Conservation (phyloP, 352 stramenopile genomes). For the Elongisporangium anandrum region DNA sequence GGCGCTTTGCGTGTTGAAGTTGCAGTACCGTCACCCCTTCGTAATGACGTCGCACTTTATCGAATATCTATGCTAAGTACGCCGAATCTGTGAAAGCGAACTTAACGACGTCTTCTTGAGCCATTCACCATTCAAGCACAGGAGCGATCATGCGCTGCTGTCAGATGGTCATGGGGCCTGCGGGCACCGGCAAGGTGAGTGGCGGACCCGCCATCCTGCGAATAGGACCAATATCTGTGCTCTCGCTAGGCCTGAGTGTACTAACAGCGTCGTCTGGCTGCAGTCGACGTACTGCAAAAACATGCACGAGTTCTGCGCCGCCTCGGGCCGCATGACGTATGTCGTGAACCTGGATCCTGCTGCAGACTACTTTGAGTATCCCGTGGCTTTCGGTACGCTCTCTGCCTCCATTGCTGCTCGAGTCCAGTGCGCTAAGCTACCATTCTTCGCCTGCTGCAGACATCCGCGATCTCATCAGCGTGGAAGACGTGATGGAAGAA, state of each 20-base stretch:
- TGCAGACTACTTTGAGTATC: slow-evolving; percentile 88
- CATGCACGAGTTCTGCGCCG: slow-evolving; percentile 90
- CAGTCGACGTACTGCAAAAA: slow-evolving; percentile 93
- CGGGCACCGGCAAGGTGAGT: slow-evolving; percentile 86
- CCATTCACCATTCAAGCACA: slow-evolving; percentile 1
- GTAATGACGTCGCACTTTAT: background rate
- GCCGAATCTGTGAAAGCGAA: background rate
- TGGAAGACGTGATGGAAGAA: slow-evolving; percentile 97
- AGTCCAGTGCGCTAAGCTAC: slow-evolving; percentile 1
- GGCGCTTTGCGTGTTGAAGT: background rate
- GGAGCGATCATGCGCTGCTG: slow-evolving; percentile 72
- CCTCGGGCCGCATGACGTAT: slow-evolving; percentile 84
- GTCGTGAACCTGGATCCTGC: slow-evolving; percentile 98
- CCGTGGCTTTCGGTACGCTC: slow-evolving; percentile 76
- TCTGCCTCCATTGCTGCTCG: slow-evolving; percentile 5
- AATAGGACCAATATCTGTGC: too few relatives aligned
- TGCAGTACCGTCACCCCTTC: background rate
- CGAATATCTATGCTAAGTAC: background rate
- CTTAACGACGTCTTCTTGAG: background rate
- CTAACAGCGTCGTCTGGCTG: background rate
- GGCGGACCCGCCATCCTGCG: too few relatives aligned
- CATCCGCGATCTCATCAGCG: slow-evolving; percentile 94
- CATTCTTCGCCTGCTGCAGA: slow-evolving; percentile 32
- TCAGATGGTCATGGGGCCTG: slow-evolving; percentile 90
- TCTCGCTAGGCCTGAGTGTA: background rate